These are phyloP conservation scores for Ceratocystiopsis brevicomis DNA, from an alignment of 2,329 filamentous ascomycete genomes.

Conservation along the genomic window DNA sequence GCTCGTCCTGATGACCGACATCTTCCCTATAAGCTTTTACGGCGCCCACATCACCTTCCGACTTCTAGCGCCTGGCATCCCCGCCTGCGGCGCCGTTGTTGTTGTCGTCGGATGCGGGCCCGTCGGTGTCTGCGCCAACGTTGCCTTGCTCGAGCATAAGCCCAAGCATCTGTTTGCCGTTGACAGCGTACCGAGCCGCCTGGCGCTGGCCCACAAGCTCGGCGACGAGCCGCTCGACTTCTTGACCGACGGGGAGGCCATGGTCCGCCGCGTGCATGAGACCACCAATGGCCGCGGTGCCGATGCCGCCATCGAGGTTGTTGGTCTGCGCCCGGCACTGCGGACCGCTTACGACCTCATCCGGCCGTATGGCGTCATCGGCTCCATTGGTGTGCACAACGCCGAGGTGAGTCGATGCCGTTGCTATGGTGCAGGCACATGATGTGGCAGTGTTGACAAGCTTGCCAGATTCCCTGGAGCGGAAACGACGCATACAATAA, in stretches of 20 bases:
- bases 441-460: no score
- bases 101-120: slow-evolving; percentile 74
- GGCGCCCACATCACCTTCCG: slow-evolving; percentile 63
- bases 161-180: slow-evolving; percentile 63
- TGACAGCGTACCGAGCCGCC: slow-evolving; percentile 55
- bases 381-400: slow-evolving; percentile 60
- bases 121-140: slow-evolving; percentile 66
- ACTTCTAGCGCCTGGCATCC: slow-evolving; percentile 29
- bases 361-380: slow-evolving; percentile 54
- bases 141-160: slow-evolving; percentile 56
- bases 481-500: slow-evolving; percentile 48
- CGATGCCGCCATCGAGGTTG: slow-evolving; percentile 67
- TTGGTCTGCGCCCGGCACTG: slow-evolving; percentile 50
- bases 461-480: slow-evolving; percentile 40
- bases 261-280: slow-evolving; percentile 51
- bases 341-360: slow-evolving; percentile 52
- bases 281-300: slow-evolving; percentile 65
- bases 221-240: slow-evolving; percentile 78
- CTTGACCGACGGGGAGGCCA: slow-evolving; percentile 40
- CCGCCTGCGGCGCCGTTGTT: slow-evolving; percentile 47
- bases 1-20: slow-evolving; percentile 78
- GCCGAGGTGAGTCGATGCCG: slow-evolving; percentile 31
- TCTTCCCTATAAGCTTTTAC: slow-evolving; percentile 77
- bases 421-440: slow-evolving; percentile 4
- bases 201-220: slow-evolving; percentile 52